Percentiles rank a stretch among this genome's conserved stretches.
Conservation (phyloP, 2,329 filamentous ascomycete genomes). For the Colletotrichum magnum region DNA sequence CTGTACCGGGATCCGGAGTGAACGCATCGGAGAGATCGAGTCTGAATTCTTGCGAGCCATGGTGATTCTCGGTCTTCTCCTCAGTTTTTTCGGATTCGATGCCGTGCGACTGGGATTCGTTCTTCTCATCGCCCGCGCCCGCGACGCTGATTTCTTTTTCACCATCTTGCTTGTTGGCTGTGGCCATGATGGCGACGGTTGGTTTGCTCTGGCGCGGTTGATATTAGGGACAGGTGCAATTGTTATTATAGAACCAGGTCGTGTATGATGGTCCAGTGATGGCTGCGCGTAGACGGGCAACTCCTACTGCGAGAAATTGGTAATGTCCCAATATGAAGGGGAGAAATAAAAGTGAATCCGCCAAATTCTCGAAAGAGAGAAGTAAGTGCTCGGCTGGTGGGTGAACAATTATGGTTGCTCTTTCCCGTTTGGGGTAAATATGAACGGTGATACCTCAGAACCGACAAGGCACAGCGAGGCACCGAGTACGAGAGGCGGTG, state of each 20-base stretch:
- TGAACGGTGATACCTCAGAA: no score
- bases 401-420: neutral
- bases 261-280: no score
- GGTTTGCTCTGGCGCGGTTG: neutral
- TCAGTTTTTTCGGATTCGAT: slow-evolving; percentile 17
- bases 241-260: neutral
- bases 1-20: slow-evolving; percentile 74
- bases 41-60: slow-evolving; percentile 36
- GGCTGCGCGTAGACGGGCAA: neutral
- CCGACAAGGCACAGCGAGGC: no score
- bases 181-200: slow-evolving; percentile 18
- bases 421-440: neutral
- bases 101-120: slow-evolving; percentile 14
- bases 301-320: no score
- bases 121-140: slow-evolving; percentile 7
- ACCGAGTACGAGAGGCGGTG: no score
- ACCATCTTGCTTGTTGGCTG: slow-evolving; percentile 16
- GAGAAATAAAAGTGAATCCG: neutral
- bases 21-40: slow-evolving; percentile 49
- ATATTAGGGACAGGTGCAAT: neutral
- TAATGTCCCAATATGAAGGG: neutral
- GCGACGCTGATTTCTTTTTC: slow-evolving; percentile 30
- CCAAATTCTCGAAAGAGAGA: neutral
- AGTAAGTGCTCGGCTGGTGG: neutral
- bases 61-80: neutral